phyloP scores from a whole-genome alignment of 2,329 filamentous ascomycete genomes.

The Pezicula carpinea region DNA sequence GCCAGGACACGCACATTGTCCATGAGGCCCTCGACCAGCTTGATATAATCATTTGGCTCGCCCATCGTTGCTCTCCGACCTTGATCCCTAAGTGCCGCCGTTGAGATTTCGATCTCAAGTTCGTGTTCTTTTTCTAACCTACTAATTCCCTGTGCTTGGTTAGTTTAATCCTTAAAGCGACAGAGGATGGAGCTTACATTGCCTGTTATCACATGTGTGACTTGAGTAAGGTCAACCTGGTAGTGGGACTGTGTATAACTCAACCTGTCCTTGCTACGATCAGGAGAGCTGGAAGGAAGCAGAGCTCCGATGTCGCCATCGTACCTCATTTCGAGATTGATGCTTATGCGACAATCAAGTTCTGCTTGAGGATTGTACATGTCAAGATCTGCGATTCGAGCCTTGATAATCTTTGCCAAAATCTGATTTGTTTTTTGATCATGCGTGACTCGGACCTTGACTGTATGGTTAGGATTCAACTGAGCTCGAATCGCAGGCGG shows the following conservation, averaged over 20 bases:
- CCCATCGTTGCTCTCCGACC: slow-evolving; percentile 49
- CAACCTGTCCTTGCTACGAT: slow-evolving; percentile 83
- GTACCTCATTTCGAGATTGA: slow-evolving; percentile 91
- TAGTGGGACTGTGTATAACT: slow-evolving; percentile 87
- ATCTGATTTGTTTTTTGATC: slow-evolving; percentile 68
- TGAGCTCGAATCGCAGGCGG: slow-evolving; percentile 60
- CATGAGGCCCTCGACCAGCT: slow-evolving; percentile 67
- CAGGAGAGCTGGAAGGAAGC: slow-evolving; percentile 36
- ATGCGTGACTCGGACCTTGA: slow-evolving; percentile 70
- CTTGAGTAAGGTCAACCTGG: slow-evolving; percentile 90
- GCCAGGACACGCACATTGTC: slow-evolving; percentile 50
- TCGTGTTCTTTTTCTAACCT: slow-evolving; percentile 65
- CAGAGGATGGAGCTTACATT: slow-evolving; percentile 24
- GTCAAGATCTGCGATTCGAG: slow-evolving; percentile 82
- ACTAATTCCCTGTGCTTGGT: slow-evolving; percentile 15
- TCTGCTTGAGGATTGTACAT: slow-evolving; percentile 71
- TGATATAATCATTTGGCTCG: slow-evolving; percentile 56
- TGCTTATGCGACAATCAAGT: slow-evolving; percentile 88
- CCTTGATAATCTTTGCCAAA: slow-evolving; percentile 84
- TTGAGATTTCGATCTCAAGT: slow-evolving; percentile 72
- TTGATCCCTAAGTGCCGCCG: slow-evolving; percentile 59
- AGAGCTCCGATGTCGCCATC: slow-evolving; percentile 60
- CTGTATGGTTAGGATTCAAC: slow-evolving; percentile 49
- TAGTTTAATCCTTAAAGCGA: background rate
- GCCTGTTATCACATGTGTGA: slow-evolving; percentile 67